Percentiles rank a stretch among this genome's conserved stretches.
phyloP scores from a whole-genome alignment of 2,329 filamentous ascomycete species.

The Dothideomycetidae sp. region DNA sequence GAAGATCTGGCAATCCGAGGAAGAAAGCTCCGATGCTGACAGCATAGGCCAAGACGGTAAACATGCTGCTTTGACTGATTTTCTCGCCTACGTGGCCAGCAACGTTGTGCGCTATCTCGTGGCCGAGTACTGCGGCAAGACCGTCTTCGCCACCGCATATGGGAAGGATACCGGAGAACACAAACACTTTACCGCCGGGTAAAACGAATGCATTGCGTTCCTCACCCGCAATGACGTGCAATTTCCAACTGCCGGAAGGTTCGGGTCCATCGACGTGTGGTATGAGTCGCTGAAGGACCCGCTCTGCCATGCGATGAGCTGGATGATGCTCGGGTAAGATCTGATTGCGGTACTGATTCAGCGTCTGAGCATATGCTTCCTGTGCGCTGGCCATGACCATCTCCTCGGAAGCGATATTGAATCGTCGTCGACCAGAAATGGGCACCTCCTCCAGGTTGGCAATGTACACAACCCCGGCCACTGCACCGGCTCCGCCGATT shows the following conservation, averaged over 20 bases:
- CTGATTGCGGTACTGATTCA: constrained; percentile 38
- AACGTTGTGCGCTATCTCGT: constrained; percentile 67
- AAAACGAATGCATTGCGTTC: constrained; percentile 61
- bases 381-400: constrained; percentile 44
- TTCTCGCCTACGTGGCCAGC: constrained; percentile 55
- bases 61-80: constrained; percentile 32
- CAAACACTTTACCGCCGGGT: constrained; percentile 65
- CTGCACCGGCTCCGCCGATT: constrained; percentile 28
- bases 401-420: constrained; percentile 51
- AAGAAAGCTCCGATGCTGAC: constrained; percentile 23
- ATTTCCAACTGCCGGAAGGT: constrained; percentile 55
- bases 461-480: constrained; percentile 45
- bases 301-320: constrained; percentile 41
- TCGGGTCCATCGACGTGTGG: constrained; percentile 36
- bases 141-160: constrained; percentile 53
- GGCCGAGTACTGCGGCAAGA: constrained; percentile 60
- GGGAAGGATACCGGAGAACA: constrained; percentile 58
- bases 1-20: constrained; percentile 30
- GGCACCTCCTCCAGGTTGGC: constrained; percentile 59
- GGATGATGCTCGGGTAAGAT: constrained; percentile 48
- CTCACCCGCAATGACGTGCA: constrained; percentile 58
- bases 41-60: constrained; percentile 24
- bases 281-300: constrained; percentile 52
- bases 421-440: constrained; percentile 54
- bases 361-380: constrained; percentile 42